Conservation (phyloP, 208 protist species). For the Trypanosoma cruzi region DNA sequence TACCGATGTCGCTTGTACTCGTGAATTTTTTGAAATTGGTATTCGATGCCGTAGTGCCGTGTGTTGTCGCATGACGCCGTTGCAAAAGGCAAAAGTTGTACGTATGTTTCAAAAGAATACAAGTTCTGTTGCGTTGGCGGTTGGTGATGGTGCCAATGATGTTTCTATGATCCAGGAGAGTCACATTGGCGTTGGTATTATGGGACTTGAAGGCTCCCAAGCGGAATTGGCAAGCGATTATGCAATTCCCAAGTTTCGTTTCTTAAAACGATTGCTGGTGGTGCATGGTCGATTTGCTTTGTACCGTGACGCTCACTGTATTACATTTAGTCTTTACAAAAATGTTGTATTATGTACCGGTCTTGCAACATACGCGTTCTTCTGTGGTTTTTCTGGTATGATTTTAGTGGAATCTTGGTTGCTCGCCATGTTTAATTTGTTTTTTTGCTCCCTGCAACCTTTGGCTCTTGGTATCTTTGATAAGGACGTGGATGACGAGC, state of each 20-base stretch:
- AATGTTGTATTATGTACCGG: constrained; percentile 93
- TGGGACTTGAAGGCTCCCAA: constrained; percentile 96
- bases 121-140: constrained; percentile 92
- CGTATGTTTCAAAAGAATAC: constrained; percentile 89
- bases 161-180: constrained; percentile 97
- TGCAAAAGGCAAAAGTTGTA: constrained; percentile 93
- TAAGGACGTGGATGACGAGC: constrained; percentile 87
- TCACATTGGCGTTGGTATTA: constrained; percentile 96
- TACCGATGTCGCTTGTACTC: constrained; percentile 33
- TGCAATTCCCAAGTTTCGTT: constrained; percentile 95
- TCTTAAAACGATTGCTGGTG: constrained; percentile 86
- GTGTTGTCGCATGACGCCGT: constrained; percentile 88
- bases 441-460: constrained; percentile 84
- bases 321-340: constrained; percentile 98
- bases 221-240: constrained; percentile 94
- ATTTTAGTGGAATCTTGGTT: constrained; percentile 87
- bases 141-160: constrained; percentile 99
- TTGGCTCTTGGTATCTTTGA: constrained; percentile 81
- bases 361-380: constrained; percentile 91
- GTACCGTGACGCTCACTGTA: constrained; percentile 91
- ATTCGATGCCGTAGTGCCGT: constrained; percentile 69
- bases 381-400: constrained; percentile 91
- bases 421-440: constrained; percentile 76
- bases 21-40: constrained; percentile 70
- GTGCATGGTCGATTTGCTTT: constrained; percentile 96